Percentiles rank a stretch among this genome's conserved stretches.
Evolutionary conservation across 192 early-diverging fungal genomes (phyloP).

Genomic region (Coemansia sp.): DNA sequence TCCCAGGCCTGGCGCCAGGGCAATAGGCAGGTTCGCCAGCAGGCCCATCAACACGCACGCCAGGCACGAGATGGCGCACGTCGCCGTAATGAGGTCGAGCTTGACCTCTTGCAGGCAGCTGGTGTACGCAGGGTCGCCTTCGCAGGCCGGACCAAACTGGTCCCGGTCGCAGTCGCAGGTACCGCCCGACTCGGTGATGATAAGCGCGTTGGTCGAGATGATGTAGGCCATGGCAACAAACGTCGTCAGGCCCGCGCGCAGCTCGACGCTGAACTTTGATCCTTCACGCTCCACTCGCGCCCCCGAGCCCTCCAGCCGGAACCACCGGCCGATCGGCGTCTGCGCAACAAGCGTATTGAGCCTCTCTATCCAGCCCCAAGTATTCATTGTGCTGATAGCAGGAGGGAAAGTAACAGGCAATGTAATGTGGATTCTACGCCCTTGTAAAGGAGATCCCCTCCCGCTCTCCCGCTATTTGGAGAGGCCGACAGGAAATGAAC

Average conservation of each 20-base stretch:
- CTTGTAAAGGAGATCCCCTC: too few species aligned
- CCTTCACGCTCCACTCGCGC: constrained; percentile 53
- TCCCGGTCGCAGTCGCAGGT: constrained; percentile 65
- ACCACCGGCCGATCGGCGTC: constrained; percentile 56
- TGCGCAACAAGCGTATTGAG: constrained; percentile 55
- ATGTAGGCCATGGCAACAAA: constrained; percentile 75
- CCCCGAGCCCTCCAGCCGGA: constrained; percentile 57
- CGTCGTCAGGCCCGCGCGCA: constrained; percentile 62
- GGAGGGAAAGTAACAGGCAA: too few species aligned
- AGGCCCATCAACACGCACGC: constrained; percentile 62
- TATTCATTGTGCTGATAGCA: too few species aligned
- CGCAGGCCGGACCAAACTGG: constrained; percentile 52
- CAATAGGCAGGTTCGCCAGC: constrained; percentile 71
- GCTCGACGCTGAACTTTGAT: constrained; percentile 59
- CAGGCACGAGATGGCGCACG: constrained; percentile 60
- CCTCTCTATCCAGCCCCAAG: constrained; percentile 49
- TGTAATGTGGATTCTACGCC: too few species aligned
- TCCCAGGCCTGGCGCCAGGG: constrained; percentile 79
- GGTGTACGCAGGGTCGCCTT: constrained; percentile 54
- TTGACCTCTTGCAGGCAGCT: constrained; percentile 57
- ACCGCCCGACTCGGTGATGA: constrained; percentile 71
- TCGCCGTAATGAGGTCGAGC: constrained; percentile 69
- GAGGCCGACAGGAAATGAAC: too few species aligned
- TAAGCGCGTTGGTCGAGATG: constrained; percentile 66
- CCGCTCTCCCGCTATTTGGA: too few species aligned